phyloP scores from a whole-genome alignment of 306 rosid genomes.

The peach (Prunus persica) region Prunus_persica_NCBIv2 NC_034010.1:430001-430500 shows the following conservation, averaged over 20 bases:
- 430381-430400: neutral
- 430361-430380: neutral
- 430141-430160: neutral
- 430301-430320: neutral
- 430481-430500: slow-evolving; percentile 57
- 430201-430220: neutral
- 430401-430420: neutral
- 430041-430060: slow-evolving; percentile 57
- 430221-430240: neutral
- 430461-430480: slow-evolving; percentile 74
- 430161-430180: no score
- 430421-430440: neutral
- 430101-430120: slow-evolving; percentile 55
- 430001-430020: slow-evolving; percentile 34
- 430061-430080: slow-evolving; percentile 90
- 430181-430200: neutral
- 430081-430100: slow-evolving; percentile 77
- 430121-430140: neutral
- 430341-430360: neutral
- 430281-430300: neutral
- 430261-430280: neutral
- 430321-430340: neutral
- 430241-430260: neutral
- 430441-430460: slow-evolving; percentile 70
- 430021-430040: slow-evolving; percentile 42